These are phyloP conservation scores for Amanita pallidorosea DNA, from an alignment of 768 basidiomycete species.

Conservation along the genomic window DNA sequence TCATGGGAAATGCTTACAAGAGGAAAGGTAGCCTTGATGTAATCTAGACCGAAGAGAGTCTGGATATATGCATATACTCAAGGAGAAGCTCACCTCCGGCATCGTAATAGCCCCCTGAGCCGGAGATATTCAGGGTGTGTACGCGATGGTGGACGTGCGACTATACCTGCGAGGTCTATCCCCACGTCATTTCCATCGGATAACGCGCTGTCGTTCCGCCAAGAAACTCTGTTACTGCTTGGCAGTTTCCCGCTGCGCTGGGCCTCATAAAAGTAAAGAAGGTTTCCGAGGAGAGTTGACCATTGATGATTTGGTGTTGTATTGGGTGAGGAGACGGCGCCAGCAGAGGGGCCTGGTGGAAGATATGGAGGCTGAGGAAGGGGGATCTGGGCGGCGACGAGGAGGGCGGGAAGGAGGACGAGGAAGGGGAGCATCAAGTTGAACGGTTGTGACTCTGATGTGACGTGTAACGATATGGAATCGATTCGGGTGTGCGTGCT, in stretches of 20 bases:
- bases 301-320: slow-evolving; percentile 62
- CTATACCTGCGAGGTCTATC: slow-evolving; percentile 58
- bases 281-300: slow-evolving; percentile 69
- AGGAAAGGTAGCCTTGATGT: slow-evolving; percentile 82
- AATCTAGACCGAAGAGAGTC: slow-evolving; percentile 37
- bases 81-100: slow-evolving; percentile 59
- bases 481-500: slow-evolving; percentile 55
- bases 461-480: slow-evolving; percentile 17
- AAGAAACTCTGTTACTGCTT: slow-evolving; percentile 59
- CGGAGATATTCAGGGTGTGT: background rate
- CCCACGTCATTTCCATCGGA: slow-evolving; percentile 68
- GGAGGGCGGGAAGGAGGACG: slow-evolving; percentile 15
- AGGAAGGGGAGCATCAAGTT: slow-evolving; percentile 16
- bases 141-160: slow-evolving; percentile 4
- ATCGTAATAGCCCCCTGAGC: slow-evolving; percentile 72
- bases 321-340: slow-evolving; percentile 36
- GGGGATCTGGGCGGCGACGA: slow-evolving; percentile 42
- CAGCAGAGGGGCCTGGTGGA: slow-evolving; percentile 49
- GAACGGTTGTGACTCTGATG: slow-evolving; percentile 6
- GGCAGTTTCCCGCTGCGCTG: slow-evolving; percentile 77
- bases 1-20: slow-evolving; percentile 37
- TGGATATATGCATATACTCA: background rate
- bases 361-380: slow-evolving; percentile 56
- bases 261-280: slow-evolving; percentile 86
- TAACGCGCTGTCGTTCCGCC: slow-evolving; percentile 77